A percentile compares a stretch with the other conserved stretches of the same genome.
Evolutionary conservation across 768 basidiomycete genomes (phyloP).

Genomic region (Pholiota microspora): DNA sequence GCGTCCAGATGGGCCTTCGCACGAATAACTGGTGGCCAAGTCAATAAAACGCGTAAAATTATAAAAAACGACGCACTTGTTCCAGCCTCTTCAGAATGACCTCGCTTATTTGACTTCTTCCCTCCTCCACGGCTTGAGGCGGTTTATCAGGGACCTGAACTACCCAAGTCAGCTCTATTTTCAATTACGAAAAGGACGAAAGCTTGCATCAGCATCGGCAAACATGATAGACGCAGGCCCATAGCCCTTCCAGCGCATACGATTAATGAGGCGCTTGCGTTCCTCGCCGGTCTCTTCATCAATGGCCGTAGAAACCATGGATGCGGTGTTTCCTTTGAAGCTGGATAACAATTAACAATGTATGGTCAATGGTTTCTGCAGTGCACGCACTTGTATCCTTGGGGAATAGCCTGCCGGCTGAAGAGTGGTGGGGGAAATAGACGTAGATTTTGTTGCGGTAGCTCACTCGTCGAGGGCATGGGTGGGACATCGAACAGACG

Average conservation of each 20-base stretch:
- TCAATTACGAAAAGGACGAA: no score
- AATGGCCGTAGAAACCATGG: conserved; percentile 61
- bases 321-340: conserved; percentile 76
- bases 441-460: conserved; percentile 55
- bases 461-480: not conserved
- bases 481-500: conserved; percentile 28
- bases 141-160: conserved; percentile 68
- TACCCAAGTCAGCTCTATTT: no score
- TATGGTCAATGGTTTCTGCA: not conserved
- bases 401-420: conserved; percentile 75
- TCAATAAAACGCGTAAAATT: not conserved
- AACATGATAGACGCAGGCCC: conserved; percentile 74
- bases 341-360: conserved; percentile 31
- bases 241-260: conserved; percentile 82
- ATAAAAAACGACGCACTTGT: conserved; percentile 36
- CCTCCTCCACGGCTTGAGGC: conserved; percentile 60
- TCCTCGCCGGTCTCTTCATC: conserved; percentile 81
- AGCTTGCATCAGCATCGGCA: conserved; percentile 49
- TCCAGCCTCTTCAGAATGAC: conserved; percentile 52
- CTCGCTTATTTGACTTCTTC: conserved; percentile 51
- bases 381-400: conserved; percentile 69
- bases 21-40: conserved; percentile 53
- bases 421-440: conserved; percentile 90
- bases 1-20: conserved; percentile 85
- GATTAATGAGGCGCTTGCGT: conserved; percentile 80